A percentile compares a stretch with the other conserved stretches of the same genome.
Evolutionary conservation across 2,329 filamentous ascomycete species (phyloP).

Genomic region (Fusarium sp.): DNA sequence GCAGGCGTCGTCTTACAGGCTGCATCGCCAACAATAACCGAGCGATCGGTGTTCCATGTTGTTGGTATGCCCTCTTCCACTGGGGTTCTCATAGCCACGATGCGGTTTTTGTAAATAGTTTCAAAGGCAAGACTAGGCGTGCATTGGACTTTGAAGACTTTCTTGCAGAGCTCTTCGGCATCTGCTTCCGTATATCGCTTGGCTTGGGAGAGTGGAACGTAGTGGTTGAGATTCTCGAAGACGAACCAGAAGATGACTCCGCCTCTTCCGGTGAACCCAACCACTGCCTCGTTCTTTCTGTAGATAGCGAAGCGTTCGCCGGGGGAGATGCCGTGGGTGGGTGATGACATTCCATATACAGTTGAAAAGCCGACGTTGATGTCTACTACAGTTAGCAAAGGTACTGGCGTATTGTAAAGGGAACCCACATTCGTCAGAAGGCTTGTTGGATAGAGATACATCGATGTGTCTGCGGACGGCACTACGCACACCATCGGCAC

Average conservation of each 20-base stretch:
- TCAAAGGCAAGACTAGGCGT: constrained; percentile 2
- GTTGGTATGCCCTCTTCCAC: background rate
- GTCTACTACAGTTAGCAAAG: background rate
- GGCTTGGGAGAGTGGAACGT: background rate
- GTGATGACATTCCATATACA: constrained; percentile 2
- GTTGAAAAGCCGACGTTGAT: constrained; percentile 7
- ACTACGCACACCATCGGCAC: constrained; percentile 4
- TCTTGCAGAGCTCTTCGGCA: background rate
- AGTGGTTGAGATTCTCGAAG: background rate
- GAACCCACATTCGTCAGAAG: background rate
- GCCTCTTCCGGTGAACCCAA: background rate
- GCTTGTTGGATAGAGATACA: background rate
- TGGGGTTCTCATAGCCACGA: background rate
- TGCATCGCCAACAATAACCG: background rate
- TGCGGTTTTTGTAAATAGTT: constrained; percentile 1
- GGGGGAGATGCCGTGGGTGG: background rate
- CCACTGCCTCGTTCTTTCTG: background rate
- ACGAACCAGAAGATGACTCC: constrained; percentile 1
- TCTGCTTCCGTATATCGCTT: constrained; percentile 6
- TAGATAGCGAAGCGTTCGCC: constrained; percentile 7
- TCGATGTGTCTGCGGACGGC: background rate
- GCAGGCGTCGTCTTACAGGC: constrained; percentile 7
- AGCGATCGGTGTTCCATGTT: background rate
- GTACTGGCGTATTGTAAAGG: background rate
- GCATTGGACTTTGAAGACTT: background rate